phyloP scores from a whole-genome alignment of 768 basidiomycete species.

The Suillus subluteus region DNA sequence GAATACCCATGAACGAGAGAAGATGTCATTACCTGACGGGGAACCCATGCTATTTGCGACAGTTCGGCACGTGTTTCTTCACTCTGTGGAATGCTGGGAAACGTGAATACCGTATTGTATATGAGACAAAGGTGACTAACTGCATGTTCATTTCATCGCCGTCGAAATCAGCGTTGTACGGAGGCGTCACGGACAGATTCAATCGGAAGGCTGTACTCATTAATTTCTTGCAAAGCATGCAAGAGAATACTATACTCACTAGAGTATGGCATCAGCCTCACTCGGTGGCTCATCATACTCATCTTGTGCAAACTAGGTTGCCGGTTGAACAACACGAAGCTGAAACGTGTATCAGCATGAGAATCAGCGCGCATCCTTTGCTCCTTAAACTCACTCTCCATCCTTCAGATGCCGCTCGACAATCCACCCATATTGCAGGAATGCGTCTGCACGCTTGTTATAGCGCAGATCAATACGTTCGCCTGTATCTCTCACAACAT shows the following conservation, averaged over 20 bases:
- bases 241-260: slow-evolving; percentile 57
- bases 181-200: slow-evolving; percentile 97
- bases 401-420: slow-evolving; percentile 97
- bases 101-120: slow-evolving; percentile 15
- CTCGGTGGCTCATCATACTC: slow-evolving; percentile 99
- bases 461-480: slow-evolving; percentile 97
- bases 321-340: slow-evolving; percentile 94
- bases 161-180: slow-evolving; percentile 99
- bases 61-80: slow-evolving; percentile 98
- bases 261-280: slow-evolving; percentile 97
- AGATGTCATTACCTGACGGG: slow-evolving; percentile 71
- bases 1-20: background rate
- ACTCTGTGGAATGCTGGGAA: slow-evolving; percentile 86
- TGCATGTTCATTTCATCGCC: slow-evolving; percentile 99
- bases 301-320: slow-evolving; percentile 99
- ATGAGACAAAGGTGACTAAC: slow-evolving; percentile 53
- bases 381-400: slow-evolving; percentile 79
- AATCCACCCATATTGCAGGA: slow-evolving; percentile 97
- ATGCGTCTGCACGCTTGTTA: slow-evolving; percentile 94
- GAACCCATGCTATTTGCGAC: slow-evolving; percentile 98
- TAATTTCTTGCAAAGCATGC: slow-evolving; percentile 7
- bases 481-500: slow-evolving; percentile 95
- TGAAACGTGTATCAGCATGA: slow-evolving; percentile 35
- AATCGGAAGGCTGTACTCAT: slow-evolving; percentile 81
- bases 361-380: slow-evolving; percentile 1